These are phyloP conservation scores for Medicago arabica DNA, from an alignment of 306 rosid species.

Conservation along the genomic window DNA sequence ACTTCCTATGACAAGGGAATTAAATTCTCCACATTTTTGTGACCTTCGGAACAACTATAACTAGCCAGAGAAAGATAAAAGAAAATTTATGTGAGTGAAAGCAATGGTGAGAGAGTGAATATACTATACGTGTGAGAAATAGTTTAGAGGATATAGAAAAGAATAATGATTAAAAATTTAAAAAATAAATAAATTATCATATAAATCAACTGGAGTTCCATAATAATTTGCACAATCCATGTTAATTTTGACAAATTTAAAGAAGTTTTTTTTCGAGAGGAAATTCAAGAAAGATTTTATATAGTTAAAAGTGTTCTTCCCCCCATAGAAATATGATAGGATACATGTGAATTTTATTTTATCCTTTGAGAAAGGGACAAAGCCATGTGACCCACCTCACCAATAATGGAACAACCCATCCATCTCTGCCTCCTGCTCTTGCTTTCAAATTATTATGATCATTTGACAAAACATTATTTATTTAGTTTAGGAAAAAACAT, in stretches of 20 bases:
- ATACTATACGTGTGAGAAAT: too few species aligned
- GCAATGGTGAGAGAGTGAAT: too few species aligned
- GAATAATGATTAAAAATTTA: too few species aligned
- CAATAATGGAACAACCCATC: slow-evolving; percentile 43
- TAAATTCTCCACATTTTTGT: too few species aligned
- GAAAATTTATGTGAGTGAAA: too few species aligned
- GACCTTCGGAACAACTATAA: too few species aligned
- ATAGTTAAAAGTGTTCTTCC: not conserved
- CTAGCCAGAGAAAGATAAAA: too few species aligned
- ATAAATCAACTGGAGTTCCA: not conserved
- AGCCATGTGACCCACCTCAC: slow-evolving; percentile 52
- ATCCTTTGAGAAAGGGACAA: slow-evolving; percentile 33
- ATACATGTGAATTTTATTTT: slow-evolving; percentile 12
- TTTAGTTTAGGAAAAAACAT: not conserved
- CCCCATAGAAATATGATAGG: not conserved
- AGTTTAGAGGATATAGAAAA: too few species aligned
- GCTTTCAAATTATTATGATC: not conserved
- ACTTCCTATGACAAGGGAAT: too few species aligned
- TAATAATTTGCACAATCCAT: not conserved
- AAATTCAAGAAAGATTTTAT: not conserved
- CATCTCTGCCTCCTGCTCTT: not conserved
- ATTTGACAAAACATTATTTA: not conserved
- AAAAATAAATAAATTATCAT: too few species aligned
- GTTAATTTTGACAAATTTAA: not conserved
- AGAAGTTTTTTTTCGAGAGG: not conserved